Percentiles rank a stretch among this genome's conserved stretches.
These are phyloP conservation scores for Hypoxylon cercidicola DNA, from an alignment of 495 filamentous ascomycete species.

Conservation along the genomic window DNA sequence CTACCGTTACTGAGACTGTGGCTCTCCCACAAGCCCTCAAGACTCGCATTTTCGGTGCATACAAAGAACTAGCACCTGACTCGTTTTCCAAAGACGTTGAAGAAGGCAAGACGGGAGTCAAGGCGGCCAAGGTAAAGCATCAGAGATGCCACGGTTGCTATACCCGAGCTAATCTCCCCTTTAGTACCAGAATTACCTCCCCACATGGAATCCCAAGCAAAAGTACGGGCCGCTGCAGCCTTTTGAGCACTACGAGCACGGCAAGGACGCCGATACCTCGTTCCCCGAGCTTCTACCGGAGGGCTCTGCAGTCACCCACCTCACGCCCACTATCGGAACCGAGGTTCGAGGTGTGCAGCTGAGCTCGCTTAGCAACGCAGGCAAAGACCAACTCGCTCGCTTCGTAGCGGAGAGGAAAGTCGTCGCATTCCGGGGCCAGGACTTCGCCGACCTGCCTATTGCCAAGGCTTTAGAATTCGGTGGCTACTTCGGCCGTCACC, in stretches of 20 bases:
- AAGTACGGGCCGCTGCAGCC: conserved; percentile 74
- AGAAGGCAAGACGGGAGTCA: conserved; percentile 55
- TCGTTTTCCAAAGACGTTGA: conserved; percentile 63
- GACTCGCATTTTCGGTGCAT: conserved; percentile 59
- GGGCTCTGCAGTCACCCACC: conserved; percentile 61
- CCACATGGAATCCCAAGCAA: conserved; percentile 71
- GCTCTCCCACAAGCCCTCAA: conserved; percentile 50
- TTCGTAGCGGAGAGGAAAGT: conserved; percentile 83
- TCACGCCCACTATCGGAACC: conserved; percentile 79
- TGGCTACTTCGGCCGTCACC: conserved; percentile 81
- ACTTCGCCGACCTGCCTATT: conserved; percentile 80
- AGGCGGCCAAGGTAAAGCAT: conserved; percentile 53
- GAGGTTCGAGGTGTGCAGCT: conserved; percentile 83
- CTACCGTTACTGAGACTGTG: conserved; percentile 54
- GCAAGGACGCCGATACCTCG: conserved; percentile 72
- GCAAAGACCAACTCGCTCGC: conserved; percentile 84
- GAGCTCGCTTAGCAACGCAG: conserved; percentile 69
- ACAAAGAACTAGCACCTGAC: conserved; percentile 70
- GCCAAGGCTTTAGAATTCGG: conserved; percentile 75
- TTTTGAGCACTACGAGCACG: conserved; percentile 78
- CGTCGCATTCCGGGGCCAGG: conserved; percentile 81
- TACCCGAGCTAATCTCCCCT: not conserved
- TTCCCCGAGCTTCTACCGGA: conserved; percentile 72
- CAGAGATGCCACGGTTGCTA: not conserved
- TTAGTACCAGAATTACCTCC: conserved; percentile 79